Conservation (phyloP, 2,329 filamentous ascomycete genomes). For the Westerdykella aurantiaca region DNA sequence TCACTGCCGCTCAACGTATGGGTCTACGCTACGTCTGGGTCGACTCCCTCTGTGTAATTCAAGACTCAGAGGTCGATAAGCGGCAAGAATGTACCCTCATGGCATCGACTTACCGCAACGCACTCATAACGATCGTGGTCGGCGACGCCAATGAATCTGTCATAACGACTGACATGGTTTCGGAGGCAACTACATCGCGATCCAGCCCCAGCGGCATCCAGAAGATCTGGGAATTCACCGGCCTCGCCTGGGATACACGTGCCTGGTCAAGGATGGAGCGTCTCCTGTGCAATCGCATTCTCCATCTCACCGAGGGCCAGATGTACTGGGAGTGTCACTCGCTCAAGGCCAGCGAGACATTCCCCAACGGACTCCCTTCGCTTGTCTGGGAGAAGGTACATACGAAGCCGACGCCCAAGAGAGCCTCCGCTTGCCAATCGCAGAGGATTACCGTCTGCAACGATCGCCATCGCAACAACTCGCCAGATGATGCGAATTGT, state of each 20-base stretch:
- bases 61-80: slow-evolving; percentile 29
- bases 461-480: too few species aligned
- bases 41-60: slow-evolving; percentile 31
- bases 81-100: slow-evolving; percentile 25
- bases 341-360: slow-evolving; percentile 34
- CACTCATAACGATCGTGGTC: slow-evolving; percentile 28
- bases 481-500: too few species aligned
- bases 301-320: slow-evolving; percentile 29
- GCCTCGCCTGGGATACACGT: slow-evolving; percentile 32
- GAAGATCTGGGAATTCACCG: slow-evolving; percentile 11
- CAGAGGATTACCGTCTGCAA: too few species aligned
- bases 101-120: slow-evolving; percentile 32
- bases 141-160: slow-evolving; percentile 10
- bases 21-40: slow-evolving; percentile 32
- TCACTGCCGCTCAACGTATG: slow-evolving; percentile 19
- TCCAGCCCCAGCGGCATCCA: background rate
- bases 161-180: background rate
- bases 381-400: slow-evolving; percentile 36
- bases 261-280: slow-evolving; percentile 35
- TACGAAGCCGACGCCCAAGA: slow-evolving; percentile 7
- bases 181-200: background rate
- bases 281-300: slow-evolving; percentile 29
- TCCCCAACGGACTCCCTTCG: slow-evolving; percentile 28
- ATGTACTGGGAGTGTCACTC: slow-evolving; percentile 37
- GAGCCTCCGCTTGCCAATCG: too few species aligned